Evolutionary conservation across 1,284 basidiomycete species (phyloP), one percentile per base, ranked within the genome.

Genomic region (Filobasidium uniguttulatum): DNA sequence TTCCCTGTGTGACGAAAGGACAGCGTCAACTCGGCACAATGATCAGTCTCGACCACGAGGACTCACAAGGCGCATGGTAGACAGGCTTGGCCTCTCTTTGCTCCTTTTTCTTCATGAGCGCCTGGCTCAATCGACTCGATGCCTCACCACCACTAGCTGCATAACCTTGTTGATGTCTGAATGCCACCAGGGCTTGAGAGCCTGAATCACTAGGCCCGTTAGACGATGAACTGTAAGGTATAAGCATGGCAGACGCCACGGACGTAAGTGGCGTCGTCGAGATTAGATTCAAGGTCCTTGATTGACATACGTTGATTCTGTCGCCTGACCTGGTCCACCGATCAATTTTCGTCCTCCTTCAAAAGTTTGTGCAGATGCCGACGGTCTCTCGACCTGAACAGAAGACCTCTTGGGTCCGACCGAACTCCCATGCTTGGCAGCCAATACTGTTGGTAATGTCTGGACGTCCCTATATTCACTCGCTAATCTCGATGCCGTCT

Each of bases 41-140:
- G 14, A 10, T 9, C 35, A 15, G 26, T 17, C 23, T 15, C 17
- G 8, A 14, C 5, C 6, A 17, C 28, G 37, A 43, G 15, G 14
- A 57, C 64, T 52, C 31, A 65, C 66, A 93, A 60, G 83, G 85
- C 5, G 93, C 80, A 62, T 99, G 93, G 65, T 87, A 96, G 7
- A 82, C 84, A 2, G 93, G 94, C 68, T 96, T 93, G 60, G 94
- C 79, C 28, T 85, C 85, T 29, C 87, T 78, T 4, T 84, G 86
- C 51, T 88, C 87, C 72, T 93, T 89, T 70, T 91, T 86, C 20
- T 86, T 77, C 51, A 82, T 80, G 45, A 96, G 79, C 0, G 88
- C 88, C 61, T 87, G 81, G 36, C 46, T 53, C 44, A 96, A 77
- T 46, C 77, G 77, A 37, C 74, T 68, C 66, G 26, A 57, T 14